Evolutionary conservation across 2,329 filamentous ascomycete genomes (phyloP), one percentile per base, ranked within the genome.

Genomic region (Pleomassaria siparia): DNA sequence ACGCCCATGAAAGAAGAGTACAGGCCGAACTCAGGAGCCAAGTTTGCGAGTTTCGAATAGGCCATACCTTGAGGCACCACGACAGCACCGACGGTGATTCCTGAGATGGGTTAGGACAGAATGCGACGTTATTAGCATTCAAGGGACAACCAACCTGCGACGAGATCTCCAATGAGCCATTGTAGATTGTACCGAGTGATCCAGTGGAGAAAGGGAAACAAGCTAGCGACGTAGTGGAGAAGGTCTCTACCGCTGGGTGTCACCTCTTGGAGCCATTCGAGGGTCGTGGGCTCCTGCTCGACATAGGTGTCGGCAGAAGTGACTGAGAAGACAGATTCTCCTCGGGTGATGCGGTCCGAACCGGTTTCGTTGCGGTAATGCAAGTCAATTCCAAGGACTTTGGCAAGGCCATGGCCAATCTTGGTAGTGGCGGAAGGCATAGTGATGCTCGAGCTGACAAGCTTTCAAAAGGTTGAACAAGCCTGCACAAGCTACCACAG

Each of bases 1-100:
- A 95, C 91, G 42, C 94, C 94, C 84, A 96, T 95, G 70, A 99
- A 97, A 0, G 92, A 96, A 0, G 92, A 94, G 72, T 95, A 95
- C 1, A 97, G 80, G 47, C 94, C 92, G 61, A 86, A 97, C 66
- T 97, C 80, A 8, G 86, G 82, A 1, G 82, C 78, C 16, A 97
- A 80, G 49, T 86, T 80, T 33, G 92, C 92, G 20, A 97, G 80
- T 54, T 85, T 80, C 16, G 92, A 91, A 72, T 97, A 97, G 1
- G 92, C 91, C 92, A 97, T 96, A 57, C 89, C 87, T 69, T 96
- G 92, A 4, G 92, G 92, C 8, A 96, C 88, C 28, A 96, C 91
- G 25, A 90, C 87, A 35, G 85, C 79, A 36, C 87, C 87, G 43
- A 88, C 84, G 2, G 86, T 89, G 56, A 88, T 79, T 74, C 83